These are phyloP conservation scores for Xylaria palmicola DNA, from an alignment of 495 filamentous ascomycete genomes.

Conservation along the genomic window DNA sequence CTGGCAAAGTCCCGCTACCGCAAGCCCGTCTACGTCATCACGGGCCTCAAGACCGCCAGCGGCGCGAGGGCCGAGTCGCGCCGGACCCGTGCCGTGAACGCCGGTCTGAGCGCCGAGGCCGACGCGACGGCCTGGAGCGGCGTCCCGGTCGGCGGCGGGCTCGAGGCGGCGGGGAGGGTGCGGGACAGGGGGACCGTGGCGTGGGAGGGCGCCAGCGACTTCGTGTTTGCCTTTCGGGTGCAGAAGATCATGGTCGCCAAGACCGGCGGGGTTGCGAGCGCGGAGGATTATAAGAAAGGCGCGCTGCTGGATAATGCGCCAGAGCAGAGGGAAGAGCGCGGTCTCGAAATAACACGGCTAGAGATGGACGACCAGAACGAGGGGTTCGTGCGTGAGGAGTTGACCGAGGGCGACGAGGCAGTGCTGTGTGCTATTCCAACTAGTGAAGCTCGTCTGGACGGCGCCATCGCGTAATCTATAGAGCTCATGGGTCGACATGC, in stretches of 20 bases:
- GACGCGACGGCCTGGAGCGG: slow-evolving; percentile 5
- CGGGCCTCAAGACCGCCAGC: not conserved
- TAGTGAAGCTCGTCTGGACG: not conserved
- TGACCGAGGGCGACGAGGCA: not conserved
- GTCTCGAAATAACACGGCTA: not conserved
- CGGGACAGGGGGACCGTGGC: not conserved
- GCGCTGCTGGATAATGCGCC: not conserved
- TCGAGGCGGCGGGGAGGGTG: not conserved
- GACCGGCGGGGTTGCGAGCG: not conserved
- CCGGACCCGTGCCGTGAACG: not conserved
- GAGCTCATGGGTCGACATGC: not conserved
- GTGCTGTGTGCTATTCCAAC: not conserved
- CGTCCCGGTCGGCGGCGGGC: not conserved
- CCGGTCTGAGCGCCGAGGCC: not conserved
- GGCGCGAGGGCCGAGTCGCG: not conserved
- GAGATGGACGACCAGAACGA: not conserved
- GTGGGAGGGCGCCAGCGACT: not conserved
- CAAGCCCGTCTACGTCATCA: slow-evolving; percentile 8
- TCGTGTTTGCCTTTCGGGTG: slow-evolving; percentile 8
- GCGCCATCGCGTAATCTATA: not conserved
- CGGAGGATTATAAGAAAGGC: slow-evolving; percentile 3
- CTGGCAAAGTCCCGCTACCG: slow-evolving; percentile 8
- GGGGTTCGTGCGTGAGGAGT: not conserved
- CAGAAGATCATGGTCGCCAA: not conserved
- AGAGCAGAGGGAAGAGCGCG: not conserved